Conservation (phyloP, 495 filamentous ascomycete species). For the Paragyromitra xinjiangensis region DNA sequence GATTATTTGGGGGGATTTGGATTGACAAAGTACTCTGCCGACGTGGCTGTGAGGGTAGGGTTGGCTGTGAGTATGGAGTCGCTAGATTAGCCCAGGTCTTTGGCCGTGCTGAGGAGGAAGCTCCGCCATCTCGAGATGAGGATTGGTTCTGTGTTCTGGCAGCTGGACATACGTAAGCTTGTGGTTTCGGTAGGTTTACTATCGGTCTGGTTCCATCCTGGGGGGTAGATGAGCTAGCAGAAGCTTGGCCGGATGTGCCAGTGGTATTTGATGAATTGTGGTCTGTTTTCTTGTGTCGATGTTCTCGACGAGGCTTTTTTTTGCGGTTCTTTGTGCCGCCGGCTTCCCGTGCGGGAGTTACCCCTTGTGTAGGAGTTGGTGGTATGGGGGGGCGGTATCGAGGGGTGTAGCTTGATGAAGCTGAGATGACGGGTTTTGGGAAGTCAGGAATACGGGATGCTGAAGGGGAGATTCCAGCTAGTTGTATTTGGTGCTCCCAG, state of each 20-base stretch:
- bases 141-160: not conserved
- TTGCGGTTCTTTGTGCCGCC: not conserved
- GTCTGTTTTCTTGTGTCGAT: not conserved
- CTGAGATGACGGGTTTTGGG: not conserved
- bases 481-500: slow-evolving; percentile 32
- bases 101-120: not conserved
- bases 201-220: not conserved
- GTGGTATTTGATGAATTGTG: slow-evolving; percentile 2
- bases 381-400: not conserved
- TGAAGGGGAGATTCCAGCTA: slow-evolving; percentile 3
- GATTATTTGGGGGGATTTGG: not conserved
- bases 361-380: not conserved
- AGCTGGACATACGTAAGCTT: not conserved
- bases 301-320: not conserved
- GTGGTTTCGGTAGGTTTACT: not conserved
- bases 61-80: not conserved
- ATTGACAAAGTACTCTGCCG: not conserved
- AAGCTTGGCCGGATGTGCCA: not conserved
- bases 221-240: not conserved
- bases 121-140: slow-evolving; percentile 3
- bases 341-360: not conserved
- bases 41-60: not conserved
- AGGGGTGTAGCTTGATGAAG: not conserved
- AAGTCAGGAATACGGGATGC: slow-evolving; percentile 11
- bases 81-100: not conserved